Conservation (phyloP, 768 basidiomycete species). For the Trametes cinnabarina region DNA sequence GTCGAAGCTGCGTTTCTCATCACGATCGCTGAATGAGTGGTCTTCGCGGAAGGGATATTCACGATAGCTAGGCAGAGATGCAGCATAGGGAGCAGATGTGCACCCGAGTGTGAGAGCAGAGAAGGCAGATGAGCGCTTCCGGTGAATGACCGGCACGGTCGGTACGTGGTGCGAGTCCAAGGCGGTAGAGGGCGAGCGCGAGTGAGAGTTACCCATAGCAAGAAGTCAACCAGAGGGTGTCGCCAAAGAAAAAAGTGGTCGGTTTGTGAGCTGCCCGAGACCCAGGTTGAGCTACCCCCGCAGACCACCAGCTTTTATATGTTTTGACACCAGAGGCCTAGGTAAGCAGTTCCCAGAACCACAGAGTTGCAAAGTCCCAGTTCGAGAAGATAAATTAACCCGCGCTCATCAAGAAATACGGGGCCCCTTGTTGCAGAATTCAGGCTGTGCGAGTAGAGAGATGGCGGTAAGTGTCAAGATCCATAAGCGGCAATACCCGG, state of each 20-base stretch:
- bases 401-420: constrained; percentile 19
- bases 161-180: constrained; percentile 14
- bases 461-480: constrained; percentile 19
- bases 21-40: constrained; percentile 20
- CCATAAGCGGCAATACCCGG: constrained; percentile 16
- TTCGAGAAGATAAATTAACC: constrained; percentile 15
- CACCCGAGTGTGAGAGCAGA: constrained; percentile 29
- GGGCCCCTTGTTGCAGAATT: constrained; percentile 15
- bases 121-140: constrained; percentile 28
- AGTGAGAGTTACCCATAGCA: constrained; percentile 24
- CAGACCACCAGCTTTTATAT: constrained; percentile 19
- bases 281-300: not conserved
- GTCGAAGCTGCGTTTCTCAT: constrained; percentile 26
- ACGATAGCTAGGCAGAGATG: constrained; percentile 16
- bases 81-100: constrained; percentile 18
- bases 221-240: constrained; percentile 10
- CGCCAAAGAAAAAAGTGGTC: constrained; percentile 8
- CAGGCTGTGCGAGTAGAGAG: constrained; percentile 18
- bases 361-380: constrained; percentile 15
- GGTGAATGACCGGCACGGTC: constrained; percentile 14
- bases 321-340: constrained; percentile 12
- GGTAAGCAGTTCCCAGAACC: constrained; percentile 18
- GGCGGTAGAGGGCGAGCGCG: constrained; percentile 14
- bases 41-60: constrained; percentile 15
- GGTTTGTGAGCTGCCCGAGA: constrained; percentile 12